phyloP scores from a whole-genome alignment of 495 filamentous ascomycete species.

The Penicillium cataractarum region DNA sequence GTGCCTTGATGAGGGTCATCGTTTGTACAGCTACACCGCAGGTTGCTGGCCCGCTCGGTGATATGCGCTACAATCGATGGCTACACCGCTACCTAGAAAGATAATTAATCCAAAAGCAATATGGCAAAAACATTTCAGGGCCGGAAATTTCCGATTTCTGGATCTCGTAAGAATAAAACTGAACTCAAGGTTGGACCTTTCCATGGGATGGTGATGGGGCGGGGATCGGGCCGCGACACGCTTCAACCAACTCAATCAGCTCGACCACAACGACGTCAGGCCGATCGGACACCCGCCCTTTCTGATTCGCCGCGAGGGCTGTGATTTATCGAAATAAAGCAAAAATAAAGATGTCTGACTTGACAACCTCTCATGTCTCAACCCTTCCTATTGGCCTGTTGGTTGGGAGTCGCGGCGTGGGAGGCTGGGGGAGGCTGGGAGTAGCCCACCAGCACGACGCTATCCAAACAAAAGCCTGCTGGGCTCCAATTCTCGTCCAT shows the following conservation, averaged over 20 bases:
- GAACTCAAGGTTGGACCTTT: conserved; percentile 23
- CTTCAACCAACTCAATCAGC: conserved; percentile 13
- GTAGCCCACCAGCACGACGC: conserved; percentile 22
- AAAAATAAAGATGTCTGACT: conserved; percentile 16
- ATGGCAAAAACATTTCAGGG: background rate
- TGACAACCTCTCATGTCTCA: conserved; percentile 25
- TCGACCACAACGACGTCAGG: conserved; percentile 10
- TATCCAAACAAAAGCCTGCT: conserved; percentile 32
- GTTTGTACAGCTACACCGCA: background rate
- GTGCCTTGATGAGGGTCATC: background rate
- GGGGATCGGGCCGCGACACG: conserved; percentile 18
- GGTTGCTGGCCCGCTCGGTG: background rate
- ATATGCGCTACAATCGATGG: background rate
- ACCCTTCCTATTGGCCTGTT: conserved; percentile 28
- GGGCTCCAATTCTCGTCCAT: conserved; percentile 14
- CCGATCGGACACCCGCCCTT: background rate
- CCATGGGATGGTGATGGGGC: conserved; percentile 11
- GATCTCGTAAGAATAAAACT: background rate
- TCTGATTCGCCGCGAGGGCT: conserved; percentile 14
- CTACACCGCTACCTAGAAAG: background rate
- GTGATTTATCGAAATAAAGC: conserved; percentile 22
- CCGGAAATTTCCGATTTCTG: background rate
- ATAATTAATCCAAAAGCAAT: background rate
- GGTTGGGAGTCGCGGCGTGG: conserved; percentile 8
- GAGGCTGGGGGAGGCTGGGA: conserved; percentile 41